Conservation (phyloP, 306 rosid genomes). For the Purshia tridentata region DNA sequence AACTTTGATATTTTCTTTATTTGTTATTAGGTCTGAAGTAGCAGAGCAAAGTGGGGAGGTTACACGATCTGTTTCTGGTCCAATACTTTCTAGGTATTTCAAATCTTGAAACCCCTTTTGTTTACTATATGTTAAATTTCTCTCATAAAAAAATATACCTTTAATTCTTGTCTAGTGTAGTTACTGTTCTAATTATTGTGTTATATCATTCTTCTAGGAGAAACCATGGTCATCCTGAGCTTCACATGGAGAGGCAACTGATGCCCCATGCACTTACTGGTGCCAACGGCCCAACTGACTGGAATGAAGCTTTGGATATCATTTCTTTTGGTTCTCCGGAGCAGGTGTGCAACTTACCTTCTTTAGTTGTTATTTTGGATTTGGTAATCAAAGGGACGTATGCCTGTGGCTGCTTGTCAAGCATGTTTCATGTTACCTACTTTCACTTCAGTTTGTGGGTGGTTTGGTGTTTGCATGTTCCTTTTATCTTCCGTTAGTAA, state of each 20-base stretch:
- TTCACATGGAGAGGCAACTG: constrained; percentile 59
- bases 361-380: neutral
- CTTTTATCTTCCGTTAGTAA: neutral
- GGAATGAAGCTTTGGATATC: constrained; percentile 96
- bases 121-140: neutral
- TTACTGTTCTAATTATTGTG: constrained; percentile 7
- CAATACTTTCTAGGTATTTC: constrained; percentile 53
- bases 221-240: constrained; percentile 64
- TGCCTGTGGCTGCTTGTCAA: neutral
- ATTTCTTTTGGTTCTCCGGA: constrained; percentile 94
- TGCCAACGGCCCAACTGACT: constrained; percentile 80
- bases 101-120: neutral
- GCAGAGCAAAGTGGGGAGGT: constrained; percentile 98
- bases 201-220: constrained; percentile 47
- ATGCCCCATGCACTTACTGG: constrained; percentile 52
- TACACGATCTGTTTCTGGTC: constrained; percentile 65
- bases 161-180: neutral
- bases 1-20: constrained; percentile 13
- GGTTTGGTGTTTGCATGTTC: neutral
- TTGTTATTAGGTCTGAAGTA: constrained; percentile 58
- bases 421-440: neutral
- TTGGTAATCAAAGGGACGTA: neutral
- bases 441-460: neutral
- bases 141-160: neutral
- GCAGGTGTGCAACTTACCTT: constrained; percentile 51